Evolutionary conservation across 129 eudicot genomes (phyloP).

Genomic region (Pittosporum tobira): DNA sequence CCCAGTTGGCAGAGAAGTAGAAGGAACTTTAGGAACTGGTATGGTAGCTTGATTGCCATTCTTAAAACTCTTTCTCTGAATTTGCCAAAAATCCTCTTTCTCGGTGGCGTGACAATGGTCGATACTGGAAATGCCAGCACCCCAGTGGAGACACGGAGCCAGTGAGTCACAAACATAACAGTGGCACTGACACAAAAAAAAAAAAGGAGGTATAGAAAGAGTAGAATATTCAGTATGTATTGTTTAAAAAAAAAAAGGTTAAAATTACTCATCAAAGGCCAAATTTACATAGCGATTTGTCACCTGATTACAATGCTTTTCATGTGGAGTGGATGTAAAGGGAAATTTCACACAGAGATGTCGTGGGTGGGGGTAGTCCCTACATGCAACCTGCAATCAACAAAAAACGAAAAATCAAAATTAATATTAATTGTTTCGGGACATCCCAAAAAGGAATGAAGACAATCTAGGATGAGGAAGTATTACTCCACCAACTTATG

Average conservation of each 20-base stretch:
- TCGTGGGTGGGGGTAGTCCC: constrained; percentile 91
- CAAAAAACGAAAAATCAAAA: not conserved
- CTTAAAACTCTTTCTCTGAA: constrained; percentile 41
- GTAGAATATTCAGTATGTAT: not conserved
- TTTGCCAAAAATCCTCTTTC: constrained; percentile 49
- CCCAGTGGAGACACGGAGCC: constrained; percentile 86
- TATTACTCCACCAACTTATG: no score
- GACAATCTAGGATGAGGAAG: no score
- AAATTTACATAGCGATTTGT: constrained; percentile 6
- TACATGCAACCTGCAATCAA: constrained; percentile 68
- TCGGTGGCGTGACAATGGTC: constrained; percentile 86
- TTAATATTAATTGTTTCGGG: no score
- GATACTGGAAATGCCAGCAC: constrained; percentile 30
- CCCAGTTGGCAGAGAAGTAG: constrained; percentile 10
- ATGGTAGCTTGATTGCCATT: constrained; percentile 15
- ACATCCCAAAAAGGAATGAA: no score
- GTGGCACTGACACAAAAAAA: constrained; percentile 60
- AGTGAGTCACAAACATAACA: constrained; percentile 89
- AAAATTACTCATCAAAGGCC: not conserved
- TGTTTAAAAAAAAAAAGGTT: not conserved
- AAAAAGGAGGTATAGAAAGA: constrained; percentile 8
- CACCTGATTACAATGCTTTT: constrained; percentile 59
- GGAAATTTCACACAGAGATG: constrained; percentile 74
- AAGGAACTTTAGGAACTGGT: constrained; percentile 7
- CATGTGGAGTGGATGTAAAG: constrained; percentile 53